These are phyloP conservation scores for Cydonia oblonga DNA, from an alignment of 331 rosid species.

Conservation along the genomic window DNA sequence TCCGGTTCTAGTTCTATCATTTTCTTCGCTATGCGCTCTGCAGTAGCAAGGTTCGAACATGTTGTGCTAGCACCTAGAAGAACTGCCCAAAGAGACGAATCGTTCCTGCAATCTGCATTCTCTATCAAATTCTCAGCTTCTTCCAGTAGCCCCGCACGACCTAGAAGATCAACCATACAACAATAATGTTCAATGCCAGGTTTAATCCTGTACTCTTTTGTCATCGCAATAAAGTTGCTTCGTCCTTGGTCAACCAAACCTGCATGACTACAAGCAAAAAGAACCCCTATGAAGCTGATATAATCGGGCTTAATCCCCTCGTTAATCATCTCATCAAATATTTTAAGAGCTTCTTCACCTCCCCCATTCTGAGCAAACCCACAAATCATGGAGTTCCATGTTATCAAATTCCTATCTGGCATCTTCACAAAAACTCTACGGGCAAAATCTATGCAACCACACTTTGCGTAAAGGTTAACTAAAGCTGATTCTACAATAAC, in stretches of 20 bases:
- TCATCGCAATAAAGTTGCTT: conserved; percentile 44
- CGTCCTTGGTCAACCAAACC: conserved; percentile 76
- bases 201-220: conserved; percentile 38
- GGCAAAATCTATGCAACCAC: conserved; percentile 60
- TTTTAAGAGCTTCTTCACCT: conserved; percentile 42
- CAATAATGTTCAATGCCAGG: conserved; percentile 67
- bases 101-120: conserved; percentile 53
- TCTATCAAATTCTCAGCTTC: conserved; percentile 68
- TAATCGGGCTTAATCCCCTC: conserved; percentile 60
- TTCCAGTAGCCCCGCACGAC: conserved; percentile 66
- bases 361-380: conserved; percentile 85
- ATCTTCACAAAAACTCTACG: conserved; percentile 37
- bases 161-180: conserved; percentile 77
- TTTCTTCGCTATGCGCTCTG: conserved; percentile 71
- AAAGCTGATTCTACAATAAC: conserved; percentile 78
- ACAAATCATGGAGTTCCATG: conserved; percentile 80
- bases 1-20: conserved; percentile 63
- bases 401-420: conserved; percentile 61
- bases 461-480: conserved; percentile 77
- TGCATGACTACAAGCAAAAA: conserved; percentile 83
- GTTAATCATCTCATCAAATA: conserved; percentile 50
- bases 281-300: conserved; percentile 61
- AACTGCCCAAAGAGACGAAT: conserved; percentile 64
- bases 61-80: conserved; percentile 84
- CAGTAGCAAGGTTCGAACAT: conserved; percentile 34